Conservation (phyloP, 1,139 yeast genomes). For the Yamadazyma jaroonii region DNA sequence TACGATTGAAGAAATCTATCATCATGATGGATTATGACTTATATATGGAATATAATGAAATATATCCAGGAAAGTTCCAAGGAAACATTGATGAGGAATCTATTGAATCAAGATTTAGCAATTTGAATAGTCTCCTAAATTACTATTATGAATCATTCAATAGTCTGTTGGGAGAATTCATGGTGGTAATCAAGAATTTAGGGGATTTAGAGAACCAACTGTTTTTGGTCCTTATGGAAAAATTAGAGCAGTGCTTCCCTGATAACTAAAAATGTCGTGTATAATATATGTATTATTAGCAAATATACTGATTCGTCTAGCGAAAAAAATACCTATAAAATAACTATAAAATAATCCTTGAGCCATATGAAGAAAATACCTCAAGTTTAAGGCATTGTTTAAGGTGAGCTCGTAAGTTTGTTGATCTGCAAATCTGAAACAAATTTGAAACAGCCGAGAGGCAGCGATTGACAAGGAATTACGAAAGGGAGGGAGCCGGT, state of each 20-base stretch:
- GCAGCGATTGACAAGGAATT: too few species aligned
- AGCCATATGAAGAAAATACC: too few species aligned
- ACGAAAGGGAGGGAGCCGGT: too few species aligned
- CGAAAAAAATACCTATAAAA: not conserved
- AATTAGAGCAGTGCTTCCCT: slow-evolving; percentile 46
- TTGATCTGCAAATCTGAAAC: too few species aligned
- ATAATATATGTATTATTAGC: not conserved
- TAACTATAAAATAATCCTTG: too few species aligned
- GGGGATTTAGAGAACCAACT: slow-evolving; percentile 67
- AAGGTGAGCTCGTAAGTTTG: too few species aligned
- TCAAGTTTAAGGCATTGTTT: too few species aligned
- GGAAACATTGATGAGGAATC: slow-evolving; percentile 36
- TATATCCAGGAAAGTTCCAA: slow-evolving; percentile 39
- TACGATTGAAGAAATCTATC: slow-evolving; percentile 54
- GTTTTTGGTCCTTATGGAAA: slow-evolving; percentile 50
- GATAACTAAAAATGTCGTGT: slow-evolving; percentile 16
- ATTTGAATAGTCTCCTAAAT: slow-evolving; percentile 46
- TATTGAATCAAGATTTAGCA: slow-evolving; percentile 40
- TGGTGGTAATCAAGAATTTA: slow-evolving; percentile 51
- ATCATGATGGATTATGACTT: slow-evolving; percentile 50
- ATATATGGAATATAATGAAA: slow-evolving; percentile 35
- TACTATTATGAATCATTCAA: slow-evolving; percentile 57
- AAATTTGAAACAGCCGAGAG: too few species aligned
- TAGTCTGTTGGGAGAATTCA: slow-evolving; percentile 51
- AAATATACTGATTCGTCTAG: too few species aligned